These are phyloP conservation scores for Mycena chlorophos DNA, from an alignment of 768 basidiomycete genomes.

Conservation along the genomic window DNA sequence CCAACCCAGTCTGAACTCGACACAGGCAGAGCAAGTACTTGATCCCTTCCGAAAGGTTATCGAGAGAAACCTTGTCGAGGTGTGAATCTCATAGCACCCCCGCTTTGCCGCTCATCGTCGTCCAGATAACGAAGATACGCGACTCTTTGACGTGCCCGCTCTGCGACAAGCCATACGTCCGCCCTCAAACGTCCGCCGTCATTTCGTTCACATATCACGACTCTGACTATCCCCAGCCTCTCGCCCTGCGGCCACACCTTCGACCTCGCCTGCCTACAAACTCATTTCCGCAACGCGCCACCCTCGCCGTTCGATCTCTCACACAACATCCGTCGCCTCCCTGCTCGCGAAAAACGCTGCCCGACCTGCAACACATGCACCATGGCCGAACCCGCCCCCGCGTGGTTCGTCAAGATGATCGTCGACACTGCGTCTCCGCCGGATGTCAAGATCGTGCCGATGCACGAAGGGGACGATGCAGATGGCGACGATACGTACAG, in stretches of 20 bases:
- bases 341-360: slow-evolving; percentile 4
- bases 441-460: not conserved
- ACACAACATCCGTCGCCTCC: not conserved
- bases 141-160: slow-evolving; percentile 3
- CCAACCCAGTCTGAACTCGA: not conserved
- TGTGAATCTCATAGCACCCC: not conserved
- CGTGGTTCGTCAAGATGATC: slow-evolving; percentile 11
- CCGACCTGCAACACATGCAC: not conserved
- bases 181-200: slow-evolving; percentile 4
- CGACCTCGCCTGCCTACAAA: slow-evolving; percentile 12
- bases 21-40: not conserved
- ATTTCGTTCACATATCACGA: no score
- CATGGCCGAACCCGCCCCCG: not conserved
- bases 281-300: slow-evolving; percentile 1
- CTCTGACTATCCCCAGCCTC: not conserved
- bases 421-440: not conserved
- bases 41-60: not conserved
- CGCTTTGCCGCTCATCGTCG: not conserved
- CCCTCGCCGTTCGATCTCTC: not conserved
- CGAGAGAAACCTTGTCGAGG: not conserved
- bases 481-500: not conserved
- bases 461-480: not conserved
- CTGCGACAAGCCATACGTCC: not conserved
- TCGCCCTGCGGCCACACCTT: slow-evolving; percentile 18
- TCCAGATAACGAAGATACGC: slow-evolving; percentile 2